These are phyloP conservation scores for Beauveria varroae DNA, from an alignment of 2,329 filamentous ascomycete species.

Conservation along the genomic window DNA sequence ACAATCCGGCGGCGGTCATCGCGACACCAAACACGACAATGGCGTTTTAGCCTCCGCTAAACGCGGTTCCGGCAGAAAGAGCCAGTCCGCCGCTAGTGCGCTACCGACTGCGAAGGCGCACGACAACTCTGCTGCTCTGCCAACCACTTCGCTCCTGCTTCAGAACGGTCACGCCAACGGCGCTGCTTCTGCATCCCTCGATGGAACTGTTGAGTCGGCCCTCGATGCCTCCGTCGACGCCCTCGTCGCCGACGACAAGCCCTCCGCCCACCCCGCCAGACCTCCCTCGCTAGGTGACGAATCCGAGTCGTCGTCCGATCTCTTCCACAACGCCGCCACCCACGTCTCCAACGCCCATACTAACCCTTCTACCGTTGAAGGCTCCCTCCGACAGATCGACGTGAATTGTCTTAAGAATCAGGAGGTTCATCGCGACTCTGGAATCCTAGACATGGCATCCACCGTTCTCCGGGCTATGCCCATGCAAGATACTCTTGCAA, in stretches of 20 bases:
- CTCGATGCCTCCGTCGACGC: background rate
- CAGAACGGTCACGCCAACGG: conserved; percentile 10
- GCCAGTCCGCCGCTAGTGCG: conserved; percentile 31
- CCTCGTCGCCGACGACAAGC: conserved; percentile 1
- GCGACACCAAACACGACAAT: conserved; percentile 77
- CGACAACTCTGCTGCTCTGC: conserved; percentile 20
- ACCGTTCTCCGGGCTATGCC: conserved; percentile 87
- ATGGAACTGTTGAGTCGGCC: background rate
- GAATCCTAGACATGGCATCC: conserved; percentile 67
- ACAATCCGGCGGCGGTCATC: conserved; percentile 57
- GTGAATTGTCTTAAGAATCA: conserved; percentile 62
- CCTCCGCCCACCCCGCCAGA: background rate
- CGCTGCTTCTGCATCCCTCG: background rate
- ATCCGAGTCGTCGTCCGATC: conserved; percentile 27
- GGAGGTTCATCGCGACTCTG: conserved; percentile 61
- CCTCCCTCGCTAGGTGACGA: conserved; percentile 8
- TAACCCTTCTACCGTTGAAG: conserved; percentile 31
- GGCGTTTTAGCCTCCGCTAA: conserved; percentile 60
- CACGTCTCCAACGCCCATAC: conserved; percentile 21
- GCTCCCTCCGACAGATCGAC: conserved; percentile 58
- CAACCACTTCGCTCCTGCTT: conserved; percentile 18
- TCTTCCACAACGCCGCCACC: conserved; percentile 24
- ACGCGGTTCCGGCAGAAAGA: conserved; percentile 35
- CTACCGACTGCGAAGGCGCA: conserved; percentile 29
- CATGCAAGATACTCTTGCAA: conserved; percentile 89